phyloP scores from a whole-genome alignment of 2,329 filamentous ascomycete species.

The Didymella glomerata region DNA sequence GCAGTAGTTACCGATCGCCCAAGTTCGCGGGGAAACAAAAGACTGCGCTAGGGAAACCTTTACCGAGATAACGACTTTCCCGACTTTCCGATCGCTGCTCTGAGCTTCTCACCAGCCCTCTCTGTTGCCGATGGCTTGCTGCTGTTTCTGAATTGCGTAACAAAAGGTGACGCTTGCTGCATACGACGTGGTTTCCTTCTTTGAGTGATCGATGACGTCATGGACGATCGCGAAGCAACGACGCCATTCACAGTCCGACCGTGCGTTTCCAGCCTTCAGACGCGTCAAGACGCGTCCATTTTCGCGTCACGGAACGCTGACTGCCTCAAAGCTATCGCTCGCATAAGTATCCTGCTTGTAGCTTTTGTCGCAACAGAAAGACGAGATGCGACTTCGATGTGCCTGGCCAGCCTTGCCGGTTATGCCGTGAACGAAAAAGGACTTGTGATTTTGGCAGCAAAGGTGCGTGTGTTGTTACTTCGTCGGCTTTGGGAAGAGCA shows the following conservation, averaged over 20 bases:
- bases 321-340: conserved; percentile 13
- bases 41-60: neutral
- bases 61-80: conserved; percentile 1
- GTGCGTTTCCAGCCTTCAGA: conserved; percentile 6
- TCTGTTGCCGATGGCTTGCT: neutral
- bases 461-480: neutral
- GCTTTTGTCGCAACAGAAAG: conserved; percentile 27
- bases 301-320: neutral
- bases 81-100: neutral
- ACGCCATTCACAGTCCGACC: conserved; percentile 15
- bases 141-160: neutral
- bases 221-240: neutral
- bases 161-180: neutral
- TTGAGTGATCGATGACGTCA: neutral
- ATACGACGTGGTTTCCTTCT: neutral
- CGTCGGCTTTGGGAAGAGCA: too few species aligned
- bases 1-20: conserved; percentile 2
- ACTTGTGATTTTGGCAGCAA: conserved; percentile 19
- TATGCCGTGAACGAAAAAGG: conserved; percentile 25
- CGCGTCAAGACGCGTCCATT: neutral
- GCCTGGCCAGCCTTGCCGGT: conserved; percentile 24
- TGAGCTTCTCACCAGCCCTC: neutral
- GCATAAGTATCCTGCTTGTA: conserved; percentile 27
- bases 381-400: conserved; percentile 29
- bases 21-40: neutral